A percentile compares a stretch with the other conserved stretches of the same genome.
Evolutionary conservation across 352 stramenopile genomes (phyloP).

Genomic region (Blastocystis hominis): DNA sequence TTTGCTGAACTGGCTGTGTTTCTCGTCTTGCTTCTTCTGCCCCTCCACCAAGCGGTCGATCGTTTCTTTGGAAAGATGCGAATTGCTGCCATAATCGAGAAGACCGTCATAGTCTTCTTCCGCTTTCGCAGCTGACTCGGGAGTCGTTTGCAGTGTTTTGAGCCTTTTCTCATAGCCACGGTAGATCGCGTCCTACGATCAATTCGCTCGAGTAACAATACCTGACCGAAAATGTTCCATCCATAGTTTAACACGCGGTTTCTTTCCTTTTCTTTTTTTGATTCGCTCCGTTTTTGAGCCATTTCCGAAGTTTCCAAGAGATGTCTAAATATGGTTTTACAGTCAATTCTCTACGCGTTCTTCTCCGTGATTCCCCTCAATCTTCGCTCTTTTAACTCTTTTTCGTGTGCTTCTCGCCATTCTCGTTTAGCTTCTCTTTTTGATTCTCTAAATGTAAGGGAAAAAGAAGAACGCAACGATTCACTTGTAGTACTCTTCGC

Average conservation of each 20-base stretch:
- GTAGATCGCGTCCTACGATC: conserved; percentile 52
- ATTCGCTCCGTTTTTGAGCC: background rate
- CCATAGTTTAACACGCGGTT: conserved; percentile 46
- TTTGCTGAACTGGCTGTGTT: conserved; percentile 37
- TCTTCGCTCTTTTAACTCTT: conserved; percentile 47
- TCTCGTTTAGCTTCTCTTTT: conserved; percentile 23
- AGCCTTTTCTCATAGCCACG: conserved; percentile 51
- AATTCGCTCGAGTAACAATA: background rate
- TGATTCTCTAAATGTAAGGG: conserved; percentile 1
- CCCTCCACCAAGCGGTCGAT: conserved; percentile 19
- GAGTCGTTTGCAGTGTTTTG: conserved; percentile 36
- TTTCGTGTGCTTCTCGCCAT: conserved; percentile 8
- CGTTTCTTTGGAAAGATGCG: background rate
- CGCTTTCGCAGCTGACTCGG: background rate
- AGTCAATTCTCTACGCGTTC: background rate
- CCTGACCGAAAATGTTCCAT: conserved; percentile 53
- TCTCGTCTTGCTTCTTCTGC: conserved; percentile 42
- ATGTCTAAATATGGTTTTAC: background rate
- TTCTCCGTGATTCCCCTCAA: conserved; percentile 50
- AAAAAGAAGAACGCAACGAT: background rate
- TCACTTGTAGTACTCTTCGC: conserved; percentile 12
- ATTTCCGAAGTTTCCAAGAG: conserved; percentile 36
- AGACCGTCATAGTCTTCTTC: background rate
- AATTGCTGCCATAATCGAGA: conserved; percentile 30
- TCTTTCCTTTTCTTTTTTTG: conserved; percentile 49